Base-by-base conservation (phyloP, 306 rosid genomes). In the Quercus cerris region DNA sequence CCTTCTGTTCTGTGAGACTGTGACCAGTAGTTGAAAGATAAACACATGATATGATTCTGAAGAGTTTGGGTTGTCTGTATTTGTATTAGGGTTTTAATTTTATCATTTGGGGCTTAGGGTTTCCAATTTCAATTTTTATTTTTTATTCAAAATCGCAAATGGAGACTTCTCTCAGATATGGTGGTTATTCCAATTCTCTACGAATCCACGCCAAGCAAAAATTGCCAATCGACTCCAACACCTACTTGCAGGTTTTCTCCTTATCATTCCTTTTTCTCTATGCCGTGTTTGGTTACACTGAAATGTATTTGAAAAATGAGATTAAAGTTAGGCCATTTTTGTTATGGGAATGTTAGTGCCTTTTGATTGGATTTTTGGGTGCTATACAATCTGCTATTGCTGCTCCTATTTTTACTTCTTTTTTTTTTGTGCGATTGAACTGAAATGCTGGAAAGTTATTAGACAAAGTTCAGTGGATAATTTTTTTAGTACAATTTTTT, bases 121-220 rank as follows among this genome's bases (percentile, higher is more conserved):
- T 68, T 35, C 7, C 51, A 35, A 10, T 49, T 49, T 49, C 1
- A 38, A 38, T 7, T 49, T 49, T 49, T 3, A 1, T 12, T 49
- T 49, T 12, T 12, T 0, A 49, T 12, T 49, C 54, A 49, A 49
- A 49, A 12, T 49, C 54, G 1, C 22, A 58, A 57, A 96, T 96
- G 98, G 98, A 96, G 81, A 91, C 99, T 57, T 96, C 97, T 74
- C 85, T 96, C 58, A 81, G 97, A 86, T 95, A 76, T 4, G 88
- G 78, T 38, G 91, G 85, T 72, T 93, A 93, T 58, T 86, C 97
- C 82, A 90, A 84, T 84, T 87, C 91, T 54, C 25, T 96, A 19
- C 83, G 88, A 84, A 86, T 93, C 80, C 92, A 93, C 49, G 97
- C 94, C 54, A 93, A 93, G 88, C 82, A 96, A 76, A 90, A 84